Evolutionary conservation across 2,329 filamentous ascomycete species (phyloP).

Genomic region (Escovopsis sp.): DNA sequence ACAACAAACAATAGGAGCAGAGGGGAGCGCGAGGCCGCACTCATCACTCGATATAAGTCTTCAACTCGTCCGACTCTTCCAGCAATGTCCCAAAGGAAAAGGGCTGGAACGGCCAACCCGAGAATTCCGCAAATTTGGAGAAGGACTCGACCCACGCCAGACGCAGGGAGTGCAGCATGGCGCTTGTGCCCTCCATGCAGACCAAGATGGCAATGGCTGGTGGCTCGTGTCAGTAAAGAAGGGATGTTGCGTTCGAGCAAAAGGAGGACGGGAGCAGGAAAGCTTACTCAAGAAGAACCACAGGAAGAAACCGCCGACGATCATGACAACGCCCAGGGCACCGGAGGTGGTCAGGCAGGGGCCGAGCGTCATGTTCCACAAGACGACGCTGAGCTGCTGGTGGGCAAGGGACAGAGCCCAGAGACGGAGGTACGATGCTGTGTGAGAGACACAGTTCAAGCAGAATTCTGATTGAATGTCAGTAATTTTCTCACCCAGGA

Average conservation of each 20-base stretch:
- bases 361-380: conserved; percentile 91
- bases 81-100: conserved; percentile 77
- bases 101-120: conserved; percentile 72
- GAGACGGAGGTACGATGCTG: conserved; percentile 93
- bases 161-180: conserved; percentile 85
- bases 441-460: conserved; percentile 97
- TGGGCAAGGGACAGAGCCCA: conserved; percentile 96
- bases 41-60: conserved; percentile 35
- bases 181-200: conserved; percentile 90
- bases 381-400: conserved; percentile 89
- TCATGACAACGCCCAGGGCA: conserved; percentile 58
- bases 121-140: conserved; percentile 92
- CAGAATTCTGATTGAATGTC: conserved; percentile 63
- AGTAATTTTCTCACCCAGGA: neutral
- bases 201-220: conserved; percentile 51
- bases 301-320: conserved; percentile 68
- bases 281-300: conserved; percentile 69
- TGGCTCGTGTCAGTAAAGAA: conserved; percentile 11
- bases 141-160: conserved; percentile 96
- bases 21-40: conserved; percentile 3
- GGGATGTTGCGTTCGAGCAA: neutral
- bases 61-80: conserved; percentile 61
- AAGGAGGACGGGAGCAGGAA: neutral
- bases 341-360: conserved; percentile 56
- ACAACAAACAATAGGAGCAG: neutral